Percentiles rank a stretch among this genome's conserved stretches.
These are phyloP conservation scores for Ceratobasidium sp. DNA, from an alignment of 1,284 basidiomycete species.

Conservation along the genomic window DNA sequence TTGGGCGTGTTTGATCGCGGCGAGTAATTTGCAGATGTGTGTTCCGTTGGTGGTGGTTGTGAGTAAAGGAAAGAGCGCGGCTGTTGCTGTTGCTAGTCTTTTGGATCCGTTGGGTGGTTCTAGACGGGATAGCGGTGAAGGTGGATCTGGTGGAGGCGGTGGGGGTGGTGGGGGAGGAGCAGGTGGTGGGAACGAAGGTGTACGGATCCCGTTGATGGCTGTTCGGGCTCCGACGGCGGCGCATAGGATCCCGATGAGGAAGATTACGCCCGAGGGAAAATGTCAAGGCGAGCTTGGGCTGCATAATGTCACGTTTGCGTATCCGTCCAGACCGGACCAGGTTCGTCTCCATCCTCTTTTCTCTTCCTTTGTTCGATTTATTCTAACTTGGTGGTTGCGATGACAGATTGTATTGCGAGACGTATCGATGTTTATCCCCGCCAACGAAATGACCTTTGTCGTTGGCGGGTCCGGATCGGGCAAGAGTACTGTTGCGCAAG, in stretches of 20 bases:
- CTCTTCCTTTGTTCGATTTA: constrained; percentile 46
- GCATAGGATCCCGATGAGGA: constrained; percentile 41
- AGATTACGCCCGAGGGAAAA: constrained; percentile 52
- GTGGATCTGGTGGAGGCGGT: not conserved
- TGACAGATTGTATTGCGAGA: constrained; percentile 58
- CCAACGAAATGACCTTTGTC: constrained; percentile 89
- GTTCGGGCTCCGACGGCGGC: constrained; percentile 11
- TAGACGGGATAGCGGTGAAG: not conserved
- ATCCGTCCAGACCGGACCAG: constrained; percentile 78
- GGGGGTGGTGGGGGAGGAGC: not conserved
- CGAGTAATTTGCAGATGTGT: constrained; percentile 84
- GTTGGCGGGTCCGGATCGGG: constrained; percentile 92
- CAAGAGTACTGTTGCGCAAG: constrained; percentile 89
- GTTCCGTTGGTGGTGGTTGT: constrained; percentile 82
- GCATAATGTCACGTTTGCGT: constrained; percentile 82
- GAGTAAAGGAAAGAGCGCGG: constrained; percentile 87
- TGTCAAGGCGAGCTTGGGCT: constrained; percentile 84
- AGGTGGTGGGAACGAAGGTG: not conserved
- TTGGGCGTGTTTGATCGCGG: constrained; percentile 94
- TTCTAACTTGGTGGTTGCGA: constrained; percentile 47
- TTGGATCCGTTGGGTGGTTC: not conserved
- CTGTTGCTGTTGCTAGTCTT: constrained; percentile 15
- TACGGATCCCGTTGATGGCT: constrained; percentile 9
- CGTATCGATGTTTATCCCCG: constrained; percentile 72
- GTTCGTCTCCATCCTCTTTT: constrained; percentile 66